phyloP scores from a whole-genome alignment of 1,139 yeast species.

The Sugiyamaella pinicola region DNA sequence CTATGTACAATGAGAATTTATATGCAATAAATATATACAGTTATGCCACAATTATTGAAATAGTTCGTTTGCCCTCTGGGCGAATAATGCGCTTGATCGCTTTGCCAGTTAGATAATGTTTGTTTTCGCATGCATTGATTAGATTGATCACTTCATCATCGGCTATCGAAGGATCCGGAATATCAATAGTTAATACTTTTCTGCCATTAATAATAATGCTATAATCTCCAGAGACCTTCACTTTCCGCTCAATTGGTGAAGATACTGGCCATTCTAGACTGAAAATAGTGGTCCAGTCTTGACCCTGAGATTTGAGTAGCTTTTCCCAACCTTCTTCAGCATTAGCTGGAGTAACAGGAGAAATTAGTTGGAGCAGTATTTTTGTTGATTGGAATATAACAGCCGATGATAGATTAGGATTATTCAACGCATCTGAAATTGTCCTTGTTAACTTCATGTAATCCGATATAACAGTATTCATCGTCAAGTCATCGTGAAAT shows the following conservation, averaged over 20 bases:
- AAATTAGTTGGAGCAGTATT: slow-evolving; percentile 58
- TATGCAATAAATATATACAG: background rate
- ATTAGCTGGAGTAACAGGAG: slow-evolving; percentile 79
- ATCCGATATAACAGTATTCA: slow-evolving; percentile 86
- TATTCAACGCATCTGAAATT: slow-evolving; percentile 38
- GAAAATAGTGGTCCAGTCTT: slow-evolving; percentile 57
- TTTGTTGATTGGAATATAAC: slow-evolving; percentile 50
- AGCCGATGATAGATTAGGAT: slow-evolving; percentile 40
- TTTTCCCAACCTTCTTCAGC: slow-evolving; percentile 83
- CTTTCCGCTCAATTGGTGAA: slow-evolving; percentile 11
- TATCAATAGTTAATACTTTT: slow-evolving; percentile 49
- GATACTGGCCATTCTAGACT: slow-evolving; percentile 38
- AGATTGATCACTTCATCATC: slow-evolving; percentile 40
- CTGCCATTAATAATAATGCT: slow-evolving; percentile 69
- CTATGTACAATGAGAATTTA: slow-evolving; percentile 2
- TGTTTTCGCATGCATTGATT: slow-evolving; percentile 26
- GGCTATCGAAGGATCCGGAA: slow-evolving; percentile 44
- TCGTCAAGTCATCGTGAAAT: slow-evolving; percentile 58
- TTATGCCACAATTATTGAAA: slow-evolving; percentile 6
- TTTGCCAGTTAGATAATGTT: slow-evolving; percentile 29
- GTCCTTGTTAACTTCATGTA: slow-evolving; percentile 80
- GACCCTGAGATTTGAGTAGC: slow-evolving; percentile 43
- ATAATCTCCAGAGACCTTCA: slow-evolving; percentile 16
- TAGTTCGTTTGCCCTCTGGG: slow-evolving; percentile 27
- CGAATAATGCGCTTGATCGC: slow-evolving; percentile 28